Conservation (phyloP, 495 filamentous ascomycete genomes). For the Neurospora discreta region DNA sequence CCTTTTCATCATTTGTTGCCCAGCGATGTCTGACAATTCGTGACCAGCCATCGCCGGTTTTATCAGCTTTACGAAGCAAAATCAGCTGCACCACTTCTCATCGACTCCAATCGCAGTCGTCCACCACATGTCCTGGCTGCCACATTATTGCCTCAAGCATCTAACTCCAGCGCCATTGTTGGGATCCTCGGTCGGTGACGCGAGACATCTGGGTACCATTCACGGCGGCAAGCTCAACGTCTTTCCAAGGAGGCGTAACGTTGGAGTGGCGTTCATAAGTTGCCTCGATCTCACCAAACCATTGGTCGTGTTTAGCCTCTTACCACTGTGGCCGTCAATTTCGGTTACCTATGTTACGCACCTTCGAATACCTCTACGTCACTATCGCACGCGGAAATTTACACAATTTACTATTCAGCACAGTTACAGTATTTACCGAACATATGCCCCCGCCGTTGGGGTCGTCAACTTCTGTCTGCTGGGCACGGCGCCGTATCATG, state of each 20-base stretch:
- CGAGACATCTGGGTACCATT: background rate
- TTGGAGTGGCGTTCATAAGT: background rate
- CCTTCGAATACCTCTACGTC: background rate
- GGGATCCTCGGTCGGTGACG: background rate
- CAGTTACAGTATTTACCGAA: background rate
- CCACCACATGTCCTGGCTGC: background rate
- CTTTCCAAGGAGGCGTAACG: background rate
- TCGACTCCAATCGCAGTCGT: background rate
- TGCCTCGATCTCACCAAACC: background rate
- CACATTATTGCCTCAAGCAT: background rate
- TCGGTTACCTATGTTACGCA: background rate
- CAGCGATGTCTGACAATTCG: background rate
- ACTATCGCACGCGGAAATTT: background rate
- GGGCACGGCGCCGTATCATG: background rate
- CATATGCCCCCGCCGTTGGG: background rate
- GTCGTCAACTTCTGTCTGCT: background rate
- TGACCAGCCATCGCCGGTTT: background rate
- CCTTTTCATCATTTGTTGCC: background rate
- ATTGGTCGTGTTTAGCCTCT: background rate
- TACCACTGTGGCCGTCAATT: background rate
- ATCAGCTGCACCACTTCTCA: background rate
- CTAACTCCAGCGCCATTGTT: background rate
- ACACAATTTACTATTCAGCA: background rate
- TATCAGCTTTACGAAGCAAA: background rate
- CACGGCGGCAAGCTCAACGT: background rate